Base-by-base conservation (phyloP, 345 rosid genomes). In the Sonneratia alba region DNA sequence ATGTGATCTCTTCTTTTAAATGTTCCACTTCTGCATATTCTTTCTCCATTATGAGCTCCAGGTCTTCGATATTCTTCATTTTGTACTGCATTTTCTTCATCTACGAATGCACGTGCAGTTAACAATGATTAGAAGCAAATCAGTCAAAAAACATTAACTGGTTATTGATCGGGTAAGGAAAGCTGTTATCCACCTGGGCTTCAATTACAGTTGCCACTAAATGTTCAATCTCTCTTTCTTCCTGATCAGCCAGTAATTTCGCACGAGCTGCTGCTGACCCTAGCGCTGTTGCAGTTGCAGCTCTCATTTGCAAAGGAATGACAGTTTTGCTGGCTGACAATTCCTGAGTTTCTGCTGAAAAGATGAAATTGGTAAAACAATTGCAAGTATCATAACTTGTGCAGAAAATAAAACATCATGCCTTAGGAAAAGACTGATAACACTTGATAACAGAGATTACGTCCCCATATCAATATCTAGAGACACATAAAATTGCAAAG, bases 201-300 rank as follows among this genome's bases (percentile, higher is more conserved):
- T 90, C 91, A 69, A 89, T 75, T 73, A 95, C 71, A 36, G 72
- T 83, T 22, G 93, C 88, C 69, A 82, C 83, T 76, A 90, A 75
- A 53, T 80, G 82, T 73, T 89, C 90, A 76, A 86, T 88, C 77
- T 92, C 96, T 75, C 79, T 79, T 56, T 87, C 97, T 85, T 95
- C 99, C 76, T 90, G 90, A 74, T 80, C 90, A n/a, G 88, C 99
- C 87, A 92, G 81, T 69, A 85, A 55, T 79, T 90, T 95, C 19
- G 93, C 97, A 66, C 77, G 87, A 78, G 96, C 91, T 74, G 96
- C 92, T 56, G 87, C 89, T 1, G 90, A 84, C 78, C 99, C 97
- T 40, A 90, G 87, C 70, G 92, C 89, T 38, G 94, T 86, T 62
- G 85, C 96, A 75, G 85, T 85, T 10, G 92, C 88, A 43, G 89